Conservation (phyloP, 495 filamentous ascomycete species). For the Lophium mytilinum region DNA sequence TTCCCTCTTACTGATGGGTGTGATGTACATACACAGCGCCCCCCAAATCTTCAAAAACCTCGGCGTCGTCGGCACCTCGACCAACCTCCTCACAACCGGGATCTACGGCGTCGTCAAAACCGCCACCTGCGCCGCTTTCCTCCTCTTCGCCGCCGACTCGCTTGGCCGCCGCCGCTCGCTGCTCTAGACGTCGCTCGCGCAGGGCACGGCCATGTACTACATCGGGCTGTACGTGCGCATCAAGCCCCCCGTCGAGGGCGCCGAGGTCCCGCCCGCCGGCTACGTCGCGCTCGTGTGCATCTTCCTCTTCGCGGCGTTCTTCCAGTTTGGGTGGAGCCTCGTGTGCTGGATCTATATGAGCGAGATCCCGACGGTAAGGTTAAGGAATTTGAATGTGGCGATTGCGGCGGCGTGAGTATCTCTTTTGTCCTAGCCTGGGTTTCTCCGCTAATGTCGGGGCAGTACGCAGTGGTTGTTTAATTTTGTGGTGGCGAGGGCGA, state of each 20-base stretch:
- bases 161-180: constrained; percentile 63
- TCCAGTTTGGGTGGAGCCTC: constrained; percentile 31
- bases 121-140: constrained; percentile 48
- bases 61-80: constrained; percentile 45
- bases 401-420: constrained; percentile 31
- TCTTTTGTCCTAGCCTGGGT: too few species aligned
- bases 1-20: too few species aligned
- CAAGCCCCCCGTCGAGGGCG: constrained; percentile 48
- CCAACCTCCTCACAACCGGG: constrained; percentile 52
- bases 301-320: constrained; percentile 31
- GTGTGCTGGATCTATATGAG: constrained; percentile 35
- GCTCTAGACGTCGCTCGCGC: constrained; percentile 64
- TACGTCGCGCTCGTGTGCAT: constrained; percentile 31
- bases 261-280: constrained; percentile 19
- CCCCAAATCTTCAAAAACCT: constrained; percentile 63
- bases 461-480: constrained; percentile 39
- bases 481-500: constrained; percentile 31
- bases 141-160: constrained; percentile 63
- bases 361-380: constrained; percentile 30
- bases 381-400: constrained; percentile 28
- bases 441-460: too few species aligned
- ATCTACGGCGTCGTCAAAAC: constrained; percentile 59
- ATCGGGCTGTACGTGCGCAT: constrained; percentile 74
- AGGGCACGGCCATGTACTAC: constrained; percentile 67
- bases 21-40: too few species aligned